Conservation (phyloP, 2,329 filamentous ascomycete genomes). For the Trichophyton equinum region DNA sequence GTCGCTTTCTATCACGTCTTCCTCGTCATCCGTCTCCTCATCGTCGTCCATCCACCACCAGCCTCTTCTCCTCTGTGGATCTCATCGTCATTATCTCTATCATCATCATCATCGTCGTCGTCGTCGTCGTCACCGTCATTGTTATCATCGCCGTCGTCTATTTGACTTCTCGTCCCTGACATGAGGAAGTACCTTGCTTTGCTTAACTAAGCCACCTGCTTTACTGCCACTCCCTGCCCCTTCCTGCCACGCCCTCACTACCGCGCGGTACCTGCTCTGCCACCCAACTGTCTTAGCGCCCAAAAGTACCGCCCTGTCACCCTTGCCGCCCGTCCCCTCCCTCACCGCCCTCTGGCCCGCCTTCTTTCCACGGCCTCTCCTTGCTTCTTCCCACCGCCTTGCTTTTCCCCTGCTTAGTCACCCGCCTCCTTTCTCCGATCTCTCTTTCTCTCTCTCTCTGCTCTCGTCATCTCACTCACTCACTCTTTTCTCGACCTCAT, state of each 20-base stretch:
- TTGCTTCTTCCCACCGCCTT: background rate
- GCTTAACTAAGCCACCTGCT: background rate
- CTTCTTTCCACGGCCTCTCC: background rate
- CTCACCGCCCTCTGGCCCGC: background rate
- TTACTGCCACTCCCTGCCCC: background rate
- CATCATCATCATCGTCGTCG: no score
- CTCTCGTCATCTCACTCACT: no score
- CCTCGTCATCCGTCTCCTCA: no score
- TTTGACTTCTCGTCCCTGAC: background rate
- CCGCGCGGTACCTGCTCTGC: background rate
- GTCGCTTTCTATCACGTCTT: no score
- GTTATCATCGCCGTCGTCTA: no score
- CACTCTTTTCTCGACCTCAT: slow-evolving; percentile 9
- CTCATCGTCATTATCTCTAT: no score
- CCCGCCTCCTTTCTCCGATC: background rate
- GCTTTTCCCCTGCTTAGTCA: background rate
- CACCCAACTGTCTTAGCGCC: background rate
- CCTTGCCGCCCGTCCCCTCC: background rate
- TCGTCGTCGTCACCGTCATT: no score
- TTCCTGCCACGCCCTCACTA: background rate
- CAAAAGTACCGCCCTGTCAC: background rate
- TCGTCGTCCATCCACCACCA: no score
- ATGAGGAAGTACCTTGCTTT: background rate
- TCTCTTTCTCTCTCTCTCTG: no score
- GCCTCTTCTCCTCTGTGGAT: no score